Base-by-base conservation (phyloP, 139 green algal genomes). In the Volvox reticuliferus region DNA sequence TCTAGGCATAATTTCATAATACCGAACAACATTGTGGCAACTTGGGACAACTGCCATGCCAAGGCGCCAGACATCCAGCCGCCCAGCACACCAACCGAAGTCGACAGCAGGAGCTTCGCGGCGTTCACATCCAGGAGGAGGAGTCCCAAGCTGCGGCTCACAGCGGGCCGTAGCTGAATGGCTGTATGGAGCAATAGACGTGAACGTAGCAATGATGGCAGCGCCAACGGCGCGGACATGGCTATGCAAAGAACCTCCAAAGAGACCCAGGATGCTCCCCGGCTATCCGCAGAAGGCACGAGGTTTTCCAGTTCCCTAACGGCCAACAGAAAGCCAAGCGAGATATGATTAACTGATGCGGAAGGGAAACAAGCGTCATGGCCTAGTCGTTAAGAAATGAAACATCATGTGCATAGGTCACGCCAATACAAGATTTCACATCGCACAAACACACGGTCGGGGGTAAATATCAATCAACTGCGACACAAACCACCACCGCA, bases 1-100 rank as follows among this genome's bases (percentile, higher is more conserved):
- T 55, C 84, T 3, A 50, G 17, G 28, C 69, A 82, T n/a, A 89
- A 37, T 36, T 2, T 26, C 0, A 3, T n/a, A 24, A 89, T 21
- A 12, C 84, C 84, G 50, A 37, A 50, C 1, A 71, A 19, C 17
- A 89, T 1, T 3, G 84, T 89, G 0, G 16, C 12, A 18, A 89
- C 84, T 68, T 88, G 83, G 35, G 65, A 36, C 65, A 88, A 24
- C 82, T 88, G 82, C 82, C 82, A 88, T 14, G 50, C 35, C 50
- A 79, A 37, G 33, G 36, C 22, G 21, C 63, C 82, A 14, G 65
- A 32, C 17, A 19, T 12, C 82, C 83, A 80, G 83, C 55, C 67
- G 19, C n/a, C 32, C 67, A 80, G 35, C 67, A 80, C 18, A 12
- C 36, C 83, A 16, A 88, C 20, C 67, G 67, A 20, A 16, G 61